phyloP scores from a whole-genome alignment of 2,329 filamentous ascomycete genomes.

The Calcarisporium arbuscula region DNA sequence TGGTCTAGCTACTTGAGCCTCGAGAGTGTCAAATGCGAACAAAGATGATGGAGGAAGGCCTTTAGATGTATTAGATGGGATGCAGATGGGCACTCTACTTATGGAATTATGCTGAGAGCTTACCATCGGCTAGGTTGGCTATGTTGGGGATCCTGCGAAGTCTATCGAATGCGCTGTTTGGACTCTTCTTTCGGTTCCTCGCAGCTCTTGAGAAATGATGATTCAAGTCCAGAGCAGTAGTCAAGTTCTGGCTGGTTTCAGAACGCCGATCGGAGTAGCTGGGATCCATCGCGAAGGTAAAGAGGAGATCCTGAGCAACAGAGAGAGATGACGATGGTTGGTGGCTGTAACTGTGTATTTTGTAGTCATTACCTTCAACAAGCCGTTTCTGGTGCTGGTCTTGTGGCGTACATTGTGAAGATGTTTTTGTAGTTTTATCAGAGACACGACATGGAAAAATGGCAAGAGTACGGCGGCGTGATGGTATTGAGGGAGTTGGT shows the following conservation, averaged over 20 bases:
- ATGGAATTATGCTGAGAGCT: too few relatives aligned
- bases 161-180: conserved; percentile 78
- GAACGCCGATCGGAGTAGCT: conserved; percentile 3
- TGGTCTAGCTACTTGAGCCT: conserved; percentile 70
- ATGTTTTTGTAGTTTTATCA: too few relatives aligned
- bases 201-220: conserved; percentile 72
- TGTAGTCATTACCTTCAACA: too few relatives aligned
- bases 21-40: conserved; percentile 88
- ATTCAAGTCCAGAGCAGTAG: conserved; percentile 62
- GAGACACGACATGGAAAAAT: too few relatives aligned
- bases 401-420: too few relatives aligned
- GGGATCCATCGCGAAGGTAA: neutral
- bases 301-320: neutral
- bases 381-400: too few relatives aligned
- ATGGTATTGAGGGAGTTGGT: too few relatives aligned
- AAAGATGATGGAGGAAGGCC: conserved; percentile 74
- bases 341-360: too few relatives aligned
- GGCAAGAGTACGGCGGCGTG: too few relatives aligned
- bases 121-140: conserved; percentile 56
- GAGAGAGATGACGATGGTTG: too few relatives aligned
- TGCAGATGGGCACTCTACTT: neutral
- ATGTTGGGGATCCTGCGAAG: conserved; percentile 66
- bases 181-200: conserved; percentile 55
- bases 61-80: conserved; percentile 24
- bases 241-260: conserved; percentile 2